Conservation (phyloP, 164 flowering plant genomes). For the Cinnamomum chago region DNA sequence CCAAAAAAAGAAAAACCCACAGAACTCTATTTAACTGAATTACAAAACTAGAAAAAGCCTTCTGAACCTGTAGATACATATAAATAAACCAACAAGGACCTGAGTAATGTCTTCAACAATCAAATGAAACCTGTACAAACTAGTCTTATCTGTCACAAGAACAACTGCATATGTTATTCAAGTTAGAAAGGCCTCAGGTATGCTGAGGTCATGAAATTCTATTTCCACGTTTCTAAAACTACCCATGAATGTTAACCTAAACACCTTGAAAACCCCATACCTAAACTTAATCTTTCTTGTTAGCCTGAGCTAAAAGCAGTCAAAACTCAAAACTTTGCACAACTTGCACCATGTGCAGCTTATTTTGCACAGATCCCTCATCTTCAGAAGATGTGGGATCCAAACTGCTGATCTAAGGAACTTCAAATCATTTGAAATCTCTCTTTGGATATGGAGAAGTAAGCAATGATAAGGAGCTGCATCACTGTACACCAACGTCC, state of each 20-base stretch:
- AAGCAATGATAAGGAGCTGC: background rate
- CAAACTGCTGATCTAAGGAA: background rate
- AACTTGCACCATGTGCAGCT: constrained; percentile 38
- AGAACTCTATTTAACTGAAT: too few relatives aligned
- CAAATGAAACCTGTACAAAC: constrained; percentile 38
- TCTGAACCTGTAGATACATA: constrained; percentile 9
- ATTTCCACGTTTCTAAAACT: constrained; percentile 7
- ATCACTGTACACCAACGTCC: background rate
- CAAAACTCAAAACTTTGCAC: constrained; percentile 33
- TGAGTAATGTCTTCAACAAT: constrained; percentile 27
- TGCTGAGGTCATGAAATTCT: constrained; percentile 13
- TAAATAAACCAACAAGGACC: constrained; percentile 16
- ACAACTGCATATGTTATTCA: constrained; percentile 8
- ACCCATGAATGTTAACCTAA: background rate
- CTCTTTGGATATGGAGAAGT: background rate
- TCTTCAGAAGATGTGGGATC: background rate
- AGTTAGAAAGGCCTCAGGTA: constrained; percentile 15
- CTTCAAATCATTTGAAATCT: background rate
- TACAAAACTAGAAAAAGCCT: constrained; percentile 2
- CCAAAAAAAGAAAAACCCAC: background rate
- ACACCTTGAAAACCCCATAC: constrained; percentile 4
- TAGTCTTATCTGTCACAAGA: constrained; percentile 7
- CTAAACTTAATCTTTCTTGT: constrained; percentile 18
- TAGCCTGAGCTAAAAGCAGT: constrained; percentile 24
- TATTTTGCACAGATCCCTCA: constrained; percentile 7